Evolutionary conservation across 495 filamentous ascomycete genomes (phyloP).

Genomic region (Podospora appendiculata): DNA sequence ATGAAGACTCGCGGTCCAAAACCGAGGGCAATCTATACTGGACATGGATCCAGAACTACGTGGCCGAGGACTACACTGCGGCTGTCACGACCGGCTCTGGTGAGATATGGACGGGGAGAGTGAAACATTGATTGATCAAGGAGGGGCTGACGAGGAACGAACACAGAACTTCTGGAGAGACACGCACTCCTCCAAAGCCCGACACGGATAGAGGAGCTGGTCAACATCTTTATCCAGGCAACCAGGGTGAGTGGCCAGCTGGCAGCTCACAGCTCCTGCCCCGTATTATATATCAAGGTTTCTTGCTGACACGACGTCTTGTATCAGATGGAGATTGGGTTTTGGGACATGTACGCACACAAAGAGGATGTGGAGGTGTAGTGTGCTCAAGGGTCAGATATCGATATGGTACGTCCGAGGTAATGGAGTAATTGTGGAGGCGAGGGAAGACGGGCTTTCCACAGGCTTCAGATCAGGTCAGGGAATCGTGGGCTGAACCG

Average conservation of each 20-base stretch:
- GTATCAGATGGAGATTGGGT: slow-evolving; percentile 72
- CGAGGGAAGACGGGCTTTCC: neutral
- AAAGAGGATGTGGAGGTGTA: neutral
- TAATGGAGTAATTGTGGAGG: neutral
- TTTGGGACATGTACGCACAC: slow-evolving; percentile 70
- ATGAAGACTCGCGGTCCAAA: slow-evolving; percentile 47
- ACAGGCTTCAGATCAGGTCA: too few relatives aligned
- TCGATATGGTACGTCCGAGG: neutral
- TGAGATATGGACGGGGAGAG: slow-evolving; percentile 15
- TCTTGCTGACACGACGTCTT: neutral
- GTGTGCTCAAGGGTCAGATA: neutral
- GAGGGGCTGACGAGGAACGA: slow-evolving; percentile 16
- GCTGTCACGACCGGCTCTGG: slow-evolving; percentile 62
- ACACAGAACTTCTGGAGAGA: slow-evolving; percentile 59
- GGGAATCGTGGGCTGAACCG: too few relatives aligned
- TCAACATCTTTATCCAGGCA: slow-evolving; percentile 74
- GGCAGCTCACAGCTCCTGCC: neutral
- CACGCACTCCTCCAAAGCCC: slow-evolving; percentile 64
- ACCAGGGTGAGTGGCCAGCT: slow-evolving; percentile 51
- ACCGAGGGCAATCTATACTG: slow-evolving; percentile 70
- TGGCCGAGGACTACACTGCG: slow-evolving; percentile 64
- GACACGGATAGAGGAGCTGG: slow-evolving; percentile 68
- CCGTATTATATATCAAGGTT: neutral
- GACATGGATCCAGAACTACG: slow-evolving; percentile 85
- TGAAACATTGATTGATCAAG: neutral